Evolutionary conservation across 2,329 filamentous ascomycete genomes (phyloP).

Genomic region (Ceratocystis colombiana): DNA sequence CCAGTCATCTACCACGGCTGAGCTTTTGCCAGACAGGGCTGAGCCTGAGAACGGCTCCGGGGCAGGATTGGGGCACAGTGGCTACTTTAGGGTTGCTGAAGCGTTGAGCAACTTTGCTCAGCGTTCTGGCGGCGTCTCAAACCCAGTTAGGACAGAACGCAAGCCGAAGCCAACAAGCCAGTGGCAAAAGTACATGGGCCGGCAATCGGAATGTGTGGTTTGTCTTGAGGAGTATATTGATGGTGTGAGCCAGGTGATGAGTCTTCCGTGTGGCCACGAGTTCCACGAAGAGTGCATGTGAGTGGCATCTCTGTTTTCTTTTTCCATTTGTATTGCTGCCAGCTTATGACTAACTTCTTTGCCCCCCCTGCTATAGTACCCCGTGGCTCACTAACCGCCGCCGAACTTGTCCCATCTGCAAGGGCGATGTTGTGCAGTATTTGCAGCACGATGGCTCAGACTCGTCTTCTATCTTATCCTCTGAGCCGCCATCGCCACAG

Average conservation of each 20-base stretch:
- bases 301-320: slow-evolving; percentile 34
- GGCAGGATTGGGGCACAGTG: slow-evolving; percentile 33
- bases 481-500: neutral
- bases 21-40: neutral
- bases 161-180: slow-evolving; percentile 33
- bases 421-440: slow-evolving; percentile 80
- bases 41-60: slow-evolving; percentile 46
- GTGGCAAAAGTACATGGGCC: slow-evolving; percentile 57
- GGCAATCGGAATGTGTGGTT: slow-evolving; percentile 81
- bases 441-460: slow-evolving; percentile 34
- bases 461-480: neutral
- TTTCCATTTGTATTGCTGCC: neutral
- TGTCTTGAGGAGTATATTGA: slow-evolving; percentile 95
- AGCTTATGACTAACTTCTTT: slow-evolving; percentile 27
- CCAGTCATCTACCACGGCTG: slow-evolving; percentile 38
- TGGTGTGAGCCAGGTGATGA: slow-evolving; percentile 92
- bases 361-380: slow-evolving; percentile 47
- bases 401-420: slow-evolving; percentile 97
- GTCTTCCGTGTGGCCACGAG: slow-evolving; percentile 90
- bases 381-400: slow-evolving; percentile 93
- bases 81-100: slow-evolving; percentile 10
- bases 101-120: slow-evolving; percentile 36
- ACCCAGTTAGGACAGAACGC: neutral
- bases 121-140: neutral
- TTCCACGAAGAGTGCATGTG: slow-evolving; percentile 98